Base-by-base conservation (phyloP, 768 basidiomycete species). In the Suillus luteus region DNA sequence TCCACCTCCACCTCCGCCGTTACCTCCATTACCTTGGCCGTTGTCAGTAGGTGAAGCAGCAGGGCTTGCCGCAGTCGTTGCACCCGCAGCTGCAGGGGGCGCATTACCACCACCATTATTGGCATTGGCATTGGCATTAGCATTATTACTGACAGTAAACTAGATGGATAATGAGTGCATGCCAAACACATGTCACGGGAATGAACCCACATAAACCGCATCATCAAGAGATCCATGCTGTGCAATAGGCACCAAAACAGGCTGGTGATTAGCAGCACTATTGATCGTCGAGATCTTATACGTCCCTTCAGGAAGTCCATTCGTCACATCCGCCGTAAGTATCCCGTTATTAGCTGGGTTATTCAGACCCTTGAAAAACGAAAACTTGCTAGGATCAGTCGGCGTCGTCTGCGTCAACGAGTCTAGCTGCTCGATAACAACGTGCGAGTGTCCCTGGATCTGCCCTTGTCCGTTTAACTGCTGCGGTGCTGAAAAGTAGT, bases 181-280 rank as follows among this genome's bases (percentile, higher is more conserved):
- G 61, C 8, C 5, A 49, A 40, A 38, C 43, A 65, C 54, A 59
- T 24, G 60, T 49, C 66, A 41, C 43, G 31, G 22, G 65, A 61
- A 49, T 60, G 66, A 48, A 79, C 83, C 67, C 65, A 87, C 83
- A 74, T 89, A 89, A 73, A 85, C 71, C 58, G 77, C 78, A 69
- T 91, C 88, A 71, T 89, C 86, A 38, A 87, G 70, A 24, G 76
- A 73, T 64, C 87, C 87, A 66, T 86, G 89, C 67, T 86, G 86
- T 19, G 83, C 87, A 55, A 89, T 72, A 19, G 87, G 79, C 51
- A 83, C 85, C 62, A 87, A 74, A 57, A 76, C 81, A 4, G 84
- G 87, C 67, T 83, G 82, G 67, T 90, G 86, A 74, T 89, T 89
- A 12, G 82, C 70, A 17, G 82, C 78, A 37, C 81, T 69, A 68